phyloP scores from a whole-genome alignment of 306 rosid species.

The Delonix regia region DNA sequence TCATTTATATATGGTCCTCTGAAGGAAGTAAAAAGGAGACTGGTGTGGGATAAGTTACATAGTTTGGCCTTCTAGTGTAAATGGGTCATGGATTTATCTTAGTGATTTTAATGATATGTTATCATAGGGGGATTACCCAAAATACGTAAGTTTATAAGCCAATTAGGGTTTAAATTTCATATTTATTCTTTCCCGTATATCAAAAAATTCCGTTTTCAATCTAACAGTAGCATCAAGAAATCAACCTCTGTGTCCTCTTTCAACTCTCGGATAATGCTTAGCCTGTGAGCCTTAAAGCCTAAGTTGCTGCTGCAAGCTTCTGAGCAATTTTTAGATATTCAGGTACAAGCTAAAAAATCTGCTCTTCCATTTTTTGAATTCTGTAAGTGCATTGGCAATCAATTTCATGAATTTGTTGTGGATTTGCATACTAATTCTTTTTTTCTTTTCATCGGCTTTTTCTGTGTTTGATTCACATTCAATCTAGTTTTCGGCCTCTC shows the following conservation, averaged over 20 bases:
- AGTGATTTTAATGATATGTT: no score
- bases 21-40: no score
- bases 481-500: not conserved
- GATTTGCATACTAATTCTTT: not conserved
- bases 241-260: not conserved
- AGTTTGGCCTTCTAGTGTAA: no score
- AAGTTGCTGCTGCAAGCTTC: not conserved
- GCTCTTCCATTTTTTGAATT: not conserved
- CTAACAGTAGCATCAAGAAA: not conserved
- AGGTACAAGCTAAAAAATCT: not conserved
- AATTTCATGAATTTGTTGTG: not conserved
- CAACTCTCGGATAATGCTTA: not conserved
- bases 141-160: no score
- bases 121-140: no score
- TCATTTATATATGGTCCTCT: no score
- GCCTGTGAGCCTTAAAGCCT: not conserved
- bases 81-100: no score
- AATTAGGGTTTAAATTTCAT: not conserved
- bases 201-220: not conserved
- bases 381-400: not conserved
- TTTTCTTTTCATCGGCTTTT: not conserved
- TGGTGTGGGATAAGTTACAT: no score
- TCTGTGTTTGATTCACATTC: not conserved
- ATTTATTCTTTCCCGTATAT: no score
- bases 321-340: not conserved